Conservation (phyloP, 2,329 filamentous ascomycete species). For the Pestalotiopsis sp. region DNA sequence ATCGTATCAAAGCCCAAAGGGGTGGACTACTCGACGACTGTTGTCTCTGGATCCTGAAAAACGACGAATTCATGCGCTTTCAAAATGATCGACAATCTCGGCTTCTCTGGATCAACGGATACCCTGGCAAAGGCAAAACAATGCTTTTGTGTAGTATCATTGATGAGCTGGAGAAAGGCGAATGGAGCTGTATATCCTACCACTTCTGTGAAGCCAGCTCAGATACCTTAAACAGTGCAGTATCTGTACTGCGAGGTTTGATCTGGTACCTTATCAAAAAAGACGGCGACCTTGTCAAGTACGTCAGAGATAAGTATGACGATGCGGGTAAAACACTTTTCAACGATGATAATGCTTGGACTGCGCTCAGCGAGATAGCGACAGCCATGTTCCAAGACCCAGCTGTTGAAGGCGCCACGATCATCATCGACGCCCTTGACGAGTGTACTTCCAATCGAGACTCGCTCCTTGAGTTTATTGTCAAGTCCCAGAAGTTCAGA, state of each 20-base stretch:
- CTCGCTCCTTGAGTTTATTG: constrained; percentile 40
- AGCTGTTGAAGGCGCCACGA: constrained; percentile 26
- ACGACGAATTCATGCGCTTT: constrained; percentile 30
- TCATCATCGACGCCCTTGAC: constrained; percentile 51
- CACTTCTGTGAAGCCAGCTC: constrained; percentile 39
- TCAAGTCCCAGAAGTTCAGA: constrained; percentile 32
- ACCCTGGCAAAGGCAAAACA: constrained; percentile 39
- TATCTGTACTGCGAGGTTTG: constrained; percentile 33
- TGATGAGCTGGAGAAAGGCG: constrained; percentile 22
- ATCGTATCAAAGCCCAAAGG: constrained; percentile 22
- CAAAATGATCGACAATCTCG: constrained; percentile 20
- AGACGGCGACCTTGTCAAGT: constrained; percentile 17
- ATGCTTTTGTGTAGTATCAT: constrained; percentile 35
- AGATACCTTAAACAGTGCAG: constrained; percentile 27
- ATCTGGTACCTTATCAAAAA: constrained; percentile 31
- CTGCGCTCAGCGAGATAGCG: constrained; percentile 41
- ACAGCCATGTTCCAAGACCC: constrained; percentile 41
- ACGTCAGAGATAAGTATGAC: constrained; percentile 37
- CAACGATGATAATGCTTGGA: constrained; percentile 39
- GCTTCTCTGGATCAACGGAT: constrained; percentile 31
- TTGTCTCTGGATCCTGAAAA: constrained; percentile 35
- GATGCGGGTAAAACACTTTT: constrained; percentile 35
- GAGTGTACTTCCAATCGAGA: constrained; percentile 39
- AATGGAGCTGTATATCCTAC: constrained; percentile 17
- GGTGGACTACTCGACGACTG: constrained; percentile 28